Conservation (phyloP, 163 green algal species). For the Picocystis sp. region DNA sequence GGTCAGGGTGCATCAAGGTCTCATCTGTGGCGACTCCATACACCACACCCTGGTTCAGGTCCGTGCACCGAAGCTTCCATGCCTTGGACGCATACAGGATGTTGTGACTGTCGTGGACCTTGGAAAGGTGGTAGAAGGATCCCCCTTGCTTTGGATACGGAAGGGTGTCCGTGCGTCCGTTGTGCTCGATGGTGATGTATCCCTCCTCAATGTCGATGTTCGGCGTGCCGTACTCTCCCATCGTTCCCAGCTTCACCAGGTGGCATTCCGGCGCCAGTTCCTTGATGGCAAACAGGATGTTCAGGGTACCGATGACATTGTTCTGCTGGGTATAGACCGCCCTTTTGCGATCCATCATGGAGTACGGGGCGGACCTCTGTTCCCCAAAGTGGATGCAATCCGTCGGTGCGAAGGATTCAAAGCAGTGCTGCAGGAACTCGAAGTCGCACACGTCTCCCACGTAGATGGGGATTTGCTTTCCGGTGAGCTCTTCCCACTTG, state of each 20-base stretch:
- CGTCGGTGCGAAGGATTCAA: slow-evolving; percentile 15
- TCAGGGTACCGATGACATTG: slow-evolving; percentile 97
- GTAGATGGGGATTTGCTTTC: slow-evolving; percentile 72
- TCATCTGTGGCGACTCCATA: slow-evolving; percentile 93
- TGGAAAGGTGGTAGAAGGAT: slow-evolving; percentile 96
- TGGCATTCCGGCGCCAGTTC: slow-evolving; percentile 92
- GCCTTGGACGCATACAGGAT: slow-evolving; percentile 87
- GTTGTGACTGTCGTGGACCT: slow-evolving; percentile 92
- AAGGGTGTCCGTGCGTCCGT: slow-evolving; percentile 89
- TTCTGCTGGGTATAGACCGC: slow-evolving; percentile 92
- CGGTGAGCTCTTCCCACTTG: slow-evolving; percentile 56
- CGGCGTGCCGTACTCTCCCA: slow-evolving; percentile 94
- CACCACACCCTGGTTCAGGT: slow-evolving; percentile 98
- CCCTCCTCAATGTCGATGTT: slow-evolving; percentile 99
- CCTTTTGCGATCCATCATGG: slow-evolving; percentile 88
- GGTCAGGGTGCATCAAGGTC: slow-evolving; percentile 60
- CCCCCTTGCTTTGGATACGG: slow-evolving; percentile 93
- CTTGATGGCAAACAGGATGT: slow-evolving; percentile 97
- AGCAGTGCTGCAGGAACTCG: slow-evolving; percentile 68
- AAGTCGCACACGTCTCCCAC: slow-evolving; percentile 95
- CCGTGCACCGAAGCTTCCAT: slow-evolving; percentile 84
- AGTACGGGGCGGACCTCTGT: slow-evolving; percentile 92
- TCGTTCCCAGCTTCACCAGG: slow-evolving; percentile 97
- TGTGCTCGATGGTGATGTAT: slow-evolving; percentile 95
- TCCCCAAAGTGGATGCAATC: slow-evolving; percentile 78